Conservation (phyloP, 2,329 filamentous ascomycete species). For the Pyrenochaeta sp. region DNA sequence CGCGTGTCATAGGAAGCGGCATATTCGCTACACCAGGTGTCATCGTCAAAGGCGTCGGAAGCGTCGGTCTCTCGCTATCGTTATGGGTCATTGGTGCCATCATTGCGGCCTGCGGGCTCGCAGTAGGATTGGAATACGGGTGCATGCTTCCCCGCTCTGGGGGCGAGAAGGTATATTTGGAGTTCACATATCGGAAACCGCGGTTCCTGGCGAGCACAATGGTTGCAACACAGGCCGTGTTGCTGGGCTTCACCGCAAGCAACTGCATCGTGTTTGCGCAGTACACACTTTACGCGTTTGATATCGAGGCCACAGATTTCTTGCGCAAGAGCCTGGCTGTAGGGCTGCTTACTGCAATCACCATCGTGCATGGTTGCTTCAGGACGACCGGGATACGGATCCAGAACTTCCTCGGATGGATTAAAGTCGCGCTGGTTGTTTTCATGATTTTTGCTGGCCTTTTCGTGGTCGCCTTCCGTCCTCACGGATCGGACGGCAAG, state of each 20-base stretch:
- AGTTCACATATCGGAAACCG: slow-evolving; percentile 71
- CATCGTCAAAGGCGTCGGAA: slow-evolving; percentile 72
- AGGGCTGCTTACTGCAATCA: slow-evolving; percentile 49
- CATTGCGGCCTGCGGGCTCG: slow-evolving; percentile 68
- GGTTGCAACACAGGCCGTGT: slow-evolving; percentile 68
- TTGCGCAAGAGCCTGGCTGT: slow-evolving; percentile 62
- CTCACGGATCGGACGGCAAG: slow-evolving; percentile 21
- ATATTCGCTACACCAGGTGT: slow-evolving; percentile 77
- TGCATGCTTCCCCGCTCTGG: slow-evolving; percentile 75
- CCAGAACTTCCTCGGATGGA: slow-evolving; percentile 52
- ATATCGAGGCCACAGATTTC: slow-evolving; percentile 59
- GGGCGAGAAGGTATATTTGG: slow-evolving; percentile 74
- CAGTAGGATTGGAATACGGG: slow-evolving; percentile 72
- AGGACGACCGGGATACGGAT: slow-evolving; percentile 47
- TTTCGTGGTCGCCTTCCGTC: slow-evolving; percentile 44
- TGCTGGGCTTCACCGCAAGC: slow-evolving; percentile 73
- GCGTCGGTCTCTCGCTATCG: slow-evolving; percentile 67
- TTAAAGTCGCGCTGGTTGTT: slow-evolving; percentile 49
- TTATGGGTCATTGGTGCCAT: slow-evolving; percentile 71
- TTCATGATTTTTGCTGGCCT: slow-evolving; percentile 52
- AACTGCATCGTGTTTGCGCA: slow-evolving; percentile 76
- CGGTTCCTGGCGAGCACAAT: slow-evolving; percentile 71
- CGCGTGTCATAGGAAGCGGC: slow-evolving; percentile 73
- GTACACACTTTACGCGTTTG: slow-evolving; percentile 69
- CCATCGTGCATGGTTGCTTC: slow-evolving; percentile 50